A percentile compares a stretch with the other conserved stretches of the same genome.
Evolutionary conservation across 306 rosid species (phyloP).

Genomic region (Castanea mollissima): DNA sequence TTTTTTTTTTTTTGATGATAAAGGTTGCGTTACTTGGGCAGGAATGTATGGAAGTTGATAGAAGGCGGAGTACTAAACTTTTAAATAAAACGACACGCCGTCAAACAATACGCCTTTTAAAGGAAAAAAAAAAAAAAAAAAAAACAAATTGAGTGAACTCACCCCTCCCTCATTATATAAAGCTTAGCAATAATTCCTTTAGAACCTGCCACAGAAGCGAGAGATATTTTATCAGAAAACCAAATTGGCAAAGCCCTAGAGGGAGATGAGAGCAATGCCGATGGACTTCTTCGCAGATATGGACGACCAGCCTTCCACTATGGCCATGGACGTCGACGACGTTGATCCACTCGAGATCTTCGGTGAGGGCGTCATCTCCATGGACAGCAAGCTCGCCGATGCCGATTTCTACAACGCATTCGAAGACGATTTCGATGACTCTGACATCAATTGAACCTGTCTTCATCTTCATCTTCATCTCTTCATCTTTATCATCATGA

Average conservation of each 20-base stretch:
- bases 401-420: conserved; percentile 77
- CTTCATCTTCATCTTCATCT: not conserved
- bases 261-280: conserved; percentile 50
- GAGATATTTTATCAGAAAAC: too few relatives aligned
- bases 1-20: too few relatives aligned
- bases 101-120: too few relatives aligned
- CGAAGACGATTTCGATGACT: conserved; percentile 78
- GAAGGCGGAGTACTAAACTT: too few relatives aligned
- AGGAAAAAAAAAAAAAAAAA: too few relatives aligned
- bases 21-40: too few relatives aligned
- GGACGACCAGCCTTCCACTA: conserved; percentile 75
- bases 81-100: too few relatives aligned
- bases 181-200: too few relatives aligned
- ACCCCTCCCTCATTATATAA: too few relatives aligned
- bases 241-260: not conserved
- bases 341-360: conserved; percentile 65
- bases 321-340: conserved; percentile 96
- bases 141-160: too few relatives aligned
- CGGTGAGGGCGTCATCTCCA: conserved; percentile 53
- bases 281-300: conserved; percentile 76
- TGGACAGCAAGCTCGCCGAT: conserved; percentile 76
- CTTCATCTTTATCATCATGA: not conserved
- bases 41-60: too few relatives aligned
- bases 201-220: too few relatives aligned
- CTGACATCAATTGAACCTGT: conserved; percentile 55